Evolutionary conservation across 345 rosid species (phyloP), one percentile per base, ranked within the genome.

Genomic region (Ceriops decandra): DNA sequence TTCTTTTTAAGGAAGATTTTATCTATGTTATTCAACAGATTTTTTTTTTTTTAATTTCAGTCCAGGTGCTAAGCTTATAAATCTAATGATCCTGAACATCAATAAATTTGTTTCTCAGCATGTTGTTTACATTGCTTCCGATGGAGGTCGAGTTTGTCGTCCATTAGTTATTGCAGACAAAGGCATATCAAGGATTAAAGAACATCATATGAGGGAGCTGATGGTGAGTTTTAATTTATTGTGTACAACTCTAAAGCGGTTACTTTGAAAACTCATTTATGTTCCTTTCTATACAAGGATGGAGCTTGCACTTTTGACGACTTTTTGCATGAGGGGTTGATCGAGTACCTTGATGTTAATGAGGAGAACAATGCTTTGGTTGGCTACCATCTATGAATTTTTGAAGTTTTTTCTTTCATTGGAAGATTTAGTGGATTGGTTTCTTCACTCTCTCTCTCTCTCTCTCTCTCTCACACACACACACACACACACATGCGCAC

Each of bases 61-160:
- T 42, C 49, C 49, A 11, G 19, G 16, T 11, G 15, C 5, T 42
- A 42, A 42, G 19, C 19, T 42, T 42, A 42, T 42, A 42, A 13
- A 42, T 42, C 49, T 15, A 42, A 42, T 64, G 24, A 67, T 62
- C 32, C 64, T 59, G 59, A 68, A 46, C 54, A 22, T 42, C 49
- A 42, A 42, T 42, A 47, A 47, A 51, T 17, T 21, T 79, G 8
- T 71, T 74, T 75, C 19, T 68, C 88, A 93, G 98, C 81, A 80
- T 42, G 87, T 86, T 77, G 91, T 93, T 62, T 88, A 93, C 75
- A 83, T 93, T 80, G 98, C 98, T 79, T 91, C 98, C 70, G 98
- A 93, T 88, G 97, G 95, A 68, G 98, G 98, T 65, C 90, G 98
- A 70, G 98, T 93, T 76, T 91, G 97, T 82, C 95, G 97, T 74